Evolutionary conservation across 164 flowering plant genomes (phyloP), one percentile per base, ranked within the genome.

Genomic region (Saururus chinensis): DNA sequence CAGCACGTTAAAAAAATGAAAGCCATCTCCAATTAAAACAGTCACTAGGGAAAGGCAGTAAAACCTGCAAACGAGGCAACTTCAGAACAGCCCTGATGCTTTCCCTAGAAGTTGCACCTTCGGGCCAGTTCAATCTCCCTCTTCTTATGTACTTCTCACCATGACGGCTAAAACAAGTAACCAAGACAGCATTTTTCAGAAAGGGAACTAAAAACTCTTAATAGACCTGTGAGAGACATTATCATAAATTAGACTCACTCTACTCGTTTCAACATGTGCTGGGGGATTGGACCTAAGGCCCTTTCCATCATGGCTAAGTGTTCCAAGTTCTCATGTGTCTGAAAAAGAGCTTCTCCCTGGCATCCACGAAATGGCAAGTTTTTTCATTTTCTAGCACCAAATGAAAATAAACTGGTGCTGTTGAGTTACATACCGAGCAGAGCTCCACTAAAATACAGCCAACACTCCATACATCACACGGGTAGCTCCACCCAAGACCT

Each of bases 231-330:
- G 30, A 42, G 24, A 23, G 16, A 9, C 49, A 12, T 14, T 4
- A 45, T 1, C 41, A 4, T 22, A 0, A 52, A 23, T 49, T 19
- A 37, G 16, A 68, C 85, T 9, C 23, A 84, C 92, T 77, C 84
- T 24, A 59, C 86, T 70, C 82, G 80, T 55, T 81, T 85, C 71
- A 87, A 64, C 84, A 87, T 82, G 64, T 80, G 86, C 64, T 61
- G 80, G 12, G 95, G 95, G 17, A 85, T 21, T 4, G 89, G 80
- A 16, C 95, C 87, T 23, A 85, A 66, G 20, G 85, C 90, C 72
- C 84, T 78, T 73, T 87, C 95, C 95, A 87, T 87, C 95, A 83
- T 83, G 40, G 86, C 95, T 23, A 87, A 70, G 69, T 87, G 90
- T 69, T 87, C 90, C 62, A 87, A 64, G 64, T 87, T 87, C 56